Percentiles rank a stretch among this genome's conserved stretches.
phyloP scores from a whole-genome alignment of 2,329 filamentous ascomycete species.

The Cladosporium halotolerans region DNA sequence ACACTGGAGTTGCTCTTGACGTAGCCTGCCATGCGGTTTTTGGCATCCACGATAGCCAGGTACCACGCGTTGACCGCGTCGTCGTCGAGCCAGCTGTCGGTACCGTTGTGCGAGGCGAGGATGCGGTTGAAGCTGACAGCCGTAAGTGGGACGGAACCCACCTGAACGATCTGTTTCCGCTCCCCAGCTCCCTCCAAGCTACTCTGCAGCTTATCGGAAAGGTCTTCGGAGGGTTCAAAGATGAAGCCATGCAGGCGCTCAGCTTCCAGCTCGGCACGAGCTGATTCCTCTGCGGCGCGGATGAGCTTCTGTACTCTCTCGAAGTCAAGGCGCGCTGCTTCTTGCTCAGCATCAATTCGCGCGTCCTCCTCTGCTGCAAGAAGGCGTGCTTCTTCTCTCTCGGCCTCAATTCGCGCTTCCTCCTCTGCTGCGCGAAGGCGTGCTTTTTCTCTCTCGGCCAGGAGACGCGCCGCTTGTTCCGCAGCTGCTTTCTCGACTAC shows the following conservation, averaged over 20 bases:
- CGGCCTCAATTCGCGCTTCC: not conserved
- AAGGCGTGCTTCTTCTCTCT: not conserved
- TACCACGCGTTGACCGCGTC: slow-evolving; percentile 66
- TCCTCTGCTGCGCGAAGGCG: slow-evolving; percentile 7
- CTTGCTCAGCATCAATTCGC: not conserved
- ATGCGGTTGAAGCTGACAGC: slow-evolving; percentile 5
- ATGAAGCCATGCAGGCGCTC: not conserved
- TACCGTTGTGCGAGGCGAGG: slow-evolving; percentile 1
- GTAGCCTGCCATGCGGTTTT: slow-evolving; percentile 48
- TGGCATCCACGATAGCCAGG: slow-evolving; percentile 50
- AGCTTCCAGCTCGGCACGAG: slow-evolving; percentile 5
- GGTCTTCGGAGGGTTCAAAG: not conserved
- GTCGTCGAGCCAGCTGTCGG: slow-evolving; percentile 63
- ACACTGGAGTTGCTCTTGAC: slow-evolving; percentile 41
- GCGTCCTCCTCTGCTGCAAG: slow-evolving; percentile 8
- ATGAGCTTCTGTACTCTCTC: not conserved
- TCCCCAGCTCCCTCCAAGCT: not conserved
- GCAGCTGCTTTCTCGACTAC: not conserved
- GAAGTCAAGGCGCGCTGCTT: not conserved
- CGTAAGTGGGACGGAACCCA: slow-evolving; percentile 1
- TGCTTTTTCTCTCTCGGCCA: slow-evolving; percentile 7
- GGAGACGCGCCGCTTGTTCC: slow-evolving; percentile 2
- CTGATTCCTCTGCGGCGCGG: not conserved
- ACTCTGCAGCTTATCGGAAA: not conserved
- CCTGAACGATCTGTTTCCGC: not conserved